phyloP scores from a whole-genome alignment of 352 stramenopile genomes.

The Halophytophthora batemanensis region DNA sequence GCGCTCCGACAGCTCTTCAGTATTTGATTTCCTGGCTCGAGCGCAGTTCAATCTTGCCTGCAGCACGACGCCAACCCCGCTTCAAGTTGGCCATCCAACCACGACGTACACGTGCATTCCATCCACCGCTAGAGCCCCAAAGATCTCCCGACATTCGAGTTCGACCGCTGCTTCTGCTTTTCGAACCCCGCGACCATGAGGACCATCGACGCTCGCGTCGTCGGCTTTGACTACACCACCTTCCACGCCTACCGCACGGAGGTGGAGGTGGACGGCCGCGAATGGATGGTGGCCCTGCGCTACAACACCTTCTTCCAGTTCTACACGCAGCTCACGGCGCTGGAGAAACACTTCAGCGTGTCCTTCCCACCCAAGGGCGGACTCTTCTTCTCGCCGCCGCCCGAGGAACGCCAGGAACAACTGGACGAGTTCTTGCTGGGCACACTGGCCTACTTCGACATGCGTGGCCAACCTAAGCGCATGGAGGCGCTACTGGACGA shows the following conservation, averaged over 20 bases:
- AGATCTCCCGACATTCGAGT: background rate
- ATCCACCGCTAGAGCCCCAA: background rate
- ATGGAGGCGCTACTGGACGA: slow-evolving; percentile 49
- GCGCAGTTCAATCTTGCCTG: too few relatives aligned
- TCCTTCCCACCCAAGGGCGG: slow-evolving; percentile 61
- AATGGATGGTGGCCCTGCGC: slow-evolving; percentile 51
- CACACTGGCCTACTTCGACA: slow-evolving; percentile 50
- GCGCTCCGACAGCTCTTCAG: too few relatives aligned
- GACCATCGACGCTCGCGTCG: slow-evolving; percentile 37
- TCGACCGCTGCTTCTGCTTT: too few relatives aligned
- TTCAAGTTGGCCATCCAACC: too few relatives aligned
- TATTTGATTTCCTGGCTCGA: too few relatives aligned
- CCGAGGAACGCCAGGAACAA: slow-evolving; percentile 51
- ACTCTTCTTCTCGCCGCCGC: slow-evolving; percentile 57
- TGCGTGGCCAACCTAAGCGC: slow-evolving; percentile 31
- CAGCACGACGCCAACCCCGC: too few relatives aligned
- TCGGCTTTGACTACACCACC: slow-evolving; percentile 38
- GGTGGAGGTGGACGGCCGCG: slow-evolving; percentile 33
- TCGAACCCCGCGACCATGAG: too few relatives aligned
- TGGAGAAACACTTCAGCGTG: slow-evolving; percentile 53
- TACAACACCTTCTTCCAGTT: slow-evolving; percentile 66
- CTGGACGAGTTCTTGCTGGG: slow-evolving; percentile 63
- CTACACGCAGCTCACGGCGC: slow-evolving; percentile 42
- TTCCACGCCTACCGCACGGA: slow-evolving; percentile 48
- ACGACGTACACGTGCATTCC: too few relatives aligned